A percentile compares a stretch with the other conserved stretches of the same genome.
phyloP scores from a whole-genome alignment of 78 protist genomes.

The Dictyostelium brefeldianum region DNA sequence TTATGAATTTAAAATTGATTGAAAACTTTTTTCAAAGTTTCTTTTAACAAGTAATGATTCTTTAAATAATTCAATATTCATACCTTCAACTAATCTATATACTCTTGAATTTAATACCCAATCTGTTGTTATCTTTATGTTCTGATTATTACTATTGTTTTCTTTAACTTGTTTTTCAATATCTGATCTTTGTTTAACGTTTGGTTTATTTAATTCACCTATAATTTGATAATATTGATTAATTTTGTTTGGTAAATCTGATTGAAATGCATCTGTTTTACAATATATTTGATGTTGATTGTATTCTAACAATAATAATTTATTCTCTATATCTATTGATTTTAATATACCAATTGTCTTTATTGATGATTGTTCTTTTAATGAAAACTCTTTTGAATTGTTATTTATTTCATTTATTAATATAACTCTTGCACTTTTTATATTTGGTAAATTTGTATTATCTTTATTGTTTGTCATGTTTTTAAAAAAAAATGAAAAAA shows the following conservation, averaged over 20 bases:
- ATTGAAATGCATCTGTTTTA: neutral
- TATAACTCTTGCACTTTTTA: neutral
- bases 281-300: neutral
- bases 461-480: neutral
- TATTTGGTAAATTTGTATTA: neutral
- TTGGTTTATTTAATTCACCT: slow-evolving; percentile 20
- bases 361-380: neutral
- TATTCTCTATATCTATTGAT: slow-evolving; percentile 10
- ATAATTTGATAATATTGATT: slow-evolving; percentile 2
- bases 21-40: neutral
- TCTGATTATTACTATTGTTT: neutral
- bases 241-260: neutral
- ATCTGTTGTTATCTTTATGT: neutral
- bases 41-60: neutral
- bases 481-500: neutral
- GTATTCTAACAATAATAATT: neutral
- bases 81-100: neutral
- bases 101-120: neutral
- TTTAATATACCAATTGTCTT: neutral
- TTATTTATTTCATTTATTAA: neutral
- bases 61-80: slow-evolving; percentile 1
- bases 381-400: neutral
- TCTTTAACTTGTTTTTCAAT: neutral
- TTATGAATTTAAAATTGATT: neutral
- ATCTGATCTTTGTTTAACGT: neutral